Evolutionary conservation across 2,329 filamentous ascomycete genomes (phyloP), one percentile per base, ranked within the genome.

Genomic region (Exophiala xenobiotica): DNA sequence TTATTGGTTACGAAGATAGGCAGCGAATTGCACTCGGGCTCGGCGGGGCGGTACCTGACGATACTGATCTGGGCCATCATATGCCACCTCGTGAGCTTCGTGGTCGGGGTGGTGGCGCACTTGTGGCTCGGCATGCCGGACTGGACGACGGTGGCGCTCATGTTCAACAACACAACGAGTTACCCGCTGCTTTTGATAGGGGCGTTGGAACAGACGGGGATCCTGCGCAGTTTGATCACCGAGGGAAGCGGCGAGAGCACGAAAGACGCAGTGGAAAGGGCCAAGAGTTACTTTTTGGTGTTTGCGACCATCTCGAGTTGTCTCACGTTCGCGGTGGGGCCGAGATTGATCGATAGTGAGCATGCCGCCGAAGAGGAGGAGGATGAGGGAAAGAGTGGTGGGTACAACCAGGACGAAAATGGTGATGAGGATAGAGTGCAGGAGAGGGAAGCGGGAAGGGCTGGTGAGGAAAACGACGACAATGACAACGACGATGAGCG

Each of bases 251-350:
- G n/a, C 65, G 70, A 78, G 57, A 64, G 71, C 1, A 65, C 69
- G 2, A 59, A 67, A 1, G 69, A 70, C 2, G 80, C 79, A 0
- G 70, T 86, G 9, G 74, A 79, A 46, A 72, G 83, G 7, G 82
- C 82, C 5, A 81, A 85, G 62, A 80, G 79, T 11, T 87, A 85
- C 64, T 85, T 87, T 61, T 68, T 87, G 3, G 77, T 87, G 52
- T 85, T 82, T 57, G 77, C 82, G 3, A 85, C 84, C 48, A 72
- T 86, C 7, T 78, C 76, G 35, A 85, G 82, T 61, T 80, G 77
- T 46, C 67, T 86, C 52, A 86, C 82, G 0, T 87, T 86, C 63
- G 80, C 80, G 0, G 68, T 86, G 2, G 83, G 82, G 0, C 82
- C 83, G 1, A 70, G 75, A 9, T 68, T 86, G 31, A 73, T 86